Evolutionary conservation across 139 green algal genomes (phyloP).

Genomic region (Nannochloris sp.): DNA sequence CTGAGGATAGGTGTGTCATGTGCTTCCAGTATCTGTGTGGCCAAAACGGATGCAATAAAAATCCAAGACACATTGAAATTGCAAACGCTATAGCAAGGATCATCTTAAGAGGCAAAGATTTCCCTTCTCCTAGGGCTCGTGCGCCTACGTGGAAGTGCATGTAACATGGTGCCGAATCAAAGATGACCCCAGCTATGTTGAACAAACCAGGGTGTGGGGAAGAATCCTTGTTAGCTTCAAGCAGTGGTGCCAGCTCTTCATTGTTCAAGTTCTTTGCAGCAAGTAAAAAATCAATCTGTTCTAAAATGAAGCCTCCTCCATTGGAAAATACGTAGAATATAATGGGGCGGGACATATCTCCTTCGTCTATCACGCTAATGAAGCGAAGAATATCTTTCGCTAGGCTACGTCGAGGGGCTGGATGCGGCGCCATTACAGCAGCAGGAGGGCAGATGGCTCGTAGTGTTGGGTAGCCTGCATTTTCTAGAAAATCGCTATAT

Average conservation of each 20-base stretch:
- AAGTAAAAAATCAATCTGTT: slow-evolving; percentile 16
- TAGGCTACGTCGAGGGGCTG: not conserved
- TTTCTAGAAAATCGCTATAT: slow-evolving; percentile 10
- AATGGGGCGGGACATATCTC: slow-evolving; percentile 6
- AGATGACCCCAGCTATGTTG: slow-evolving; percentile 1
- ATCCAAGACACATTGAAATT: not conserved
- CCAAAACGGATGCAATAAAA: not conserved
- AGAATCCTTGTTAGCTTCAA: not conserved
- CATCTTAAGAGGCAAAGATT: not conserved
- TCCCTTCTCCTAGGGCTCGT: not conserved
- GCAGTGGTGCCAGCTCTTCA: not conserved
- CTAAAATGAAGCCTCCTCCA: slow-evolving; percentile 15
- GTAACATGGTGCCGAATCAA: slow-evolving; percentile 12
- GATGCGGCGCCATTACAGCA: slow-evolving; percentile 4
- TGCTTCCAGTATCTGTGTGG: not conserved
- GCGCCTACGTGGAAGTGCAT: not conserved
- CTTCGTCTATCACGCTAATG: not conserved
- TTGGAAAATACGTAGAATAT: slow-evolving; percentile 12
- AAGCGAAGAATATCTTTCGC: not conserved
- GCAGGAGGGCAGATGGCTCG: not conserved
- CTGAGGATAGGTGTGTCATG: too few species aligned
- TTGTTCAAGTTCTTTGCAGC: not conserved
- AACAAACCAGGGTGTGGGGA: too few species aligned
- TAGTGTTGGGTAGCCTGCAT: not conserved
- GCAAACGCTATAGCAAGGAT: not conserved